Evolutionary conservation across 345 rosid genomes (phyloP).

Genomic region (Moricandia arvensis): DNA sequence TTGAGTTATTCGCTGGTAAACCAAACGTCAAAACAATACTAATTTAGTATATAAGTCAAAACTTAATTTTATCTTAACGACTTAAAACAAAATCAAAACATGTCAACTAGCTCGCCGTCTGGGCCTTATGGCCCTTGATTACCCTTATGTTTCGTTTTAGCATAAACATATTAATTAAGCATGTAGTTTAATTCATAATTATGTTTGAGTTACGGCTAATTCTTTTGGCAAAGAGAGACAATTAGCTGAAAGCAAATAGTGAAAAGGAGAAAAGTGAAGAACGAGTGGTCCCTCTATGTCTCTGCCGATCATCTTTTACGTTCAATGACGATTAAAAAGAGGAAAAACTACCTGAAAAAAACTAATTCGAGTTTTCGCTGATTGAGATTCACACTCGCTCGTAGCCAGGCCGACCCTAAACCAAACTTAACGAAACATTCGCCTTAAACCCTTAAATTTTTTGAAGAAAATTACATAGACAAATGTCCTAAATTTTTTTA

Average conservation of each 20-base stretch:
- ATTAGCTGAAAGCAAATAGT: neutral
- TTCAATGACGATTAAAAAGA: neutral
- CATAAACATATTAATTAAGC: neutral
- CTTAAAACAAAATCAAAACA: neutral
- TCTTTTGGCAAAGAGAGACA: neutral
- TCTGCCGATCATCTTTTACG: neutral
- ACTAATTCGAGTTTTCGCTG: neutral
- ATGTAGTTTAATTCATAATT: neutral
- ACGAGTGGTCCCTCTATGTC: neutral
- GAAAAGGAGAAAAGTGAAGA: neutral
- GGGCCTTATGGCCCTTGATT: neutral
- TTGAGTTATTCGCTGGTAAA: neutral
- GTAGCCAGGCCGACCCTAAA: no score
- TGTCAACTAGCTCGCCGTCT: neutral
- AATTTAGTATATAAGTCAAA: neutral
- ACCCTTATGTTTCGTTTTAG: neutral
- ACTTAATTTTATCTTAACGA: neutral
- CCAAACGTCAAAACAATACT: neutral
- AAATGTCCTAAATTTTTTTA: no score
- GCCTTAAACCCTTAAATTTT: no score
- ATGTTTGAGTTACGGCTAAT: neutral
- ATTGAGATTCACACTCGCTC: neutral
- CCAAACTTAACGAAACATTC: no score
- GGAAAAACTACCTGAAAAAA: neutral
- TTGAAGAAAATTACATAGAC: no score